Base-by-base conservation (phyloP, 768 basidiomycete genomes). In the Strobilomyces echinocephalus region DNA sequence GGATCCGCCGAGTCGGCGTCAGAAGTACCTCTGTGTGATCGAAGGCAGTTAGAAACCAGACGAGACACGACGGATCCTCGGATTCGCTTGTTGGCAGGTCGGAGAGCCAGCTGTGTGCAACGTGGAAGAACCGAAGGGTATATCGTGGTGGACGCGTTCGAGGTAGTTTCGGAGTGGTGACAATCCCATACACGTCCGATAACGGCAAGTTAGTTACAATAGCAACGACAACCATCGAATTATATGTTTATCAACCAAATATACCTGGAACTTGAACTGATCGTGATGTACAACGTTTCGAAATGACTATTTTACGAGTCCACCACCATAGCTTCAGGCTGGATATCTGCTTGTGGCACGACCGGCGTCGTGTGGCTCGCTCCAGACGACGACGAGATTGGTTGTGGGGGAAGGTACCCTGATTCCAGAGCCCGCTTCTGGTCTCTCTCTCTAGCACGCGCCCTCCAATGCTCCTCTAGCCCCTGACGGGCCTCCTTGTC, bases 1-100 rank as follows among this genome's bases (percentile, higher is more conserved):
- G 76, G 77, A 80, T 79, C 78, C 81, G 78, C 72, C 79, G 76
- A 73, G 76, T 74, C 74, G 65, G 68, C 68, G 69, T 64, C 68
- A 71, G 61, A 72, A 70, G 72, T 72, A 71, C 68, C 65, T 71
- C 64, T 59, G 63, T 63, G 66, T 59, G 69, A 62, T 62, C 72
- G 58, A 68, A 36, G 28, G 68, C 62, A 68, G 73, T 71, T 68
- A 68, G 67, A 69, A 70, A 69, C 69, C 60, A 69, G 71, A 67
- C 67, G 65, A 65, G 71, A 76, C 76, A 67, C 77, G 77, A 77
- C 76, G 76, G 77, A 78, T 75, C 78, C 77, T 69, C 69, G 66
- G 38, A 48, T 50, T 53, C 45, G 49, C 55, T 39, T 33, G 50
- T 12, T 30, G 16, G 43, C 21, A 16, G 34, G 10, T 28, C 8